These are phyloP conservation scores for Irpex lacteus DNA, from an alignment of 1,284 basidiomycete species.

Conservation along the genomic window DNA sequence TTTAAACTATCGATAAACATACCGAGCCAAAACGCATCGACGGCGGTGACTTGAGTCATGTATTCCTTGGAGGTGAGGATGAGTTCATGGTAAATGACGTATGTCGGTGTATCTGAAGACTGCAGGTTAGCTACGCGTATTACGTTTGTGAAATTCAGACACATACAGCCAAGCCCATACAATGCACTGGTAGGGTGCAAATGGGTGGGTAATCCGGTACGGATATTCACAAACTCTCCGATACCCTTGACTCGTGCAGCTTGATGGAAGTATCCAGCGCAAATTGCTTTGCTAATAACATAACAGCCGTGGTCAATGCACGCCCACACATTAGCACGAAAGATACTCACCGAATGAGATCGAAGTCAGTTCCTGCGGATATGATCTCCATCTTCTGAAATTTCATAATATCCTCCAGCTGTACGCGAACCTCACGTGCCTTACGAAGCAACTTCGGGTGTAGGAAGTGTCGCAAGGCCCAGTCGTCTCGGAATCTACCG, in stretches of 20 bases:
- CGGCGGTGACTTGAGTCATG: slow-evolving; percentile 95
- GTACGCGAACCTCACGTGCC: slow-evolving; percentile 92
- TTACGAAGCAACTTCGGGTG: slow-evolving; percentile 96
- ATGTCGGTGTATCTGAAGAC: slow-evolving; percentile 83
- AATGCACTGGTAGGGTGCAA: slow-evolving; percentile 96
- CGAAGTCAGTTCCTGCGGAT: slow-evolving; percentile 94
- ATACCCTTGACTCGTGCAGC: slow-evolving; percentile 98
- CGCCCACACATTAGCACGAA: background rate
- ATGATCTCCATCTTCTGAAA: slow-evolving; percentile 92
- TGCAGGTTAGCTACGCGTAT: slow-evolving; percentile 16
- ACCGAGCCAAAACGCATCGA: slow-evolving; percentile 96
- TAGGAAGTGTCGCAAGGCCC: slow-evolving; percentile 93
- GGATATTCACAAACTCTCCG: slow-evolving; percentile 96
- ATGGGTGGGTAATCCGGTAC: slow-evolving; percentile 91
- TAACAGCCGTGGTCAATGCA: slow-evolving; percentile 5
- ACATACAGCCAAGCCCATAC: slow-evolving; percentile 92
- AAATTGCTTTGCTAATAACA: slow-evolving; percentile 84
- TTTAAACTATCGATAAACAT: slow-evolving; percentile 21
- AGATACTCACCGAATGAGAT: slow-evolving; percentile 74
- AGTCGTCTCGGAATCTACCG: slow-evolving; percentile 82
- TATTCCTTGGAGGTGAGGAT: slow-evolving; percentile 95
- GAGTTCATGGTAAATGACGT: slow-evolving; percentile 95
- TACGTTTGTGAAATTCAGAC: background rate
- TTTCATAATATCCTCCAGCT: slow-evolving; percentile 99
- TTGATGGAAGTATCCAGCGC: slow-evolving; percentile 99